These are phyloP conservation scores for Umbelopsis ramanniana DNA, from an alignment of 192 early-diverging fungal species.

Conservation along the genomic window DNA sequence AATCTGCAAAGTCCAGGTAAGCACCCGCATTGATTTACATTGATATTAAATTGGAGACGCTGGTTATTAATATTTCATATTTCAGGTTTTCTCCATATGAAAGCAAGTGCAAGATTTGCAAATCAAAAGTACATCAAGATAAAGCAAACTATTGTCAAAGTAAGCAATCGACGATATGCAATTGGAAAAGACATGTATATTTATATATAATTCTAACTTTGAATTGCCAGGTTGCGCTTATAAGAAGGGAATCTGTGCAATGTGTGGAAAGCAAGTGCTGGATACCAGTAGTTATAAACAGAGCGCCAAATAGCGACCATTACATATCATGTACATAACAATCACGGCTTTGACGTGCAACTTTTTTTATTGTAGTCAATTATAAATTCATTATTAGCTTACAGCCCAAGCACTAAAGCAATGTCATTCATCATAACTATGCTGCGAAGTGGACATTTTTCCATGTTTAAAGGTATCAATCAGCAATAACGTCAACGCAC, in stretches of 20 bases:
- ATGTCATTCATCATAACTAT: not conserved
- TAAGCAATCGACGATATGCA: conserved; percentile 27
- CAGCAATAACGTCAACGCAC: not conserved
- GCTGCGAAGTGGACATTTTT: not conserved
- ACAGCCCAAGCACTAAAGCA: not conserved
- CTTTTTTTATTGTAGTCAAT: conserved; percentile 7
- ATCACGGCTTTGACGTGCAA: not conserved
- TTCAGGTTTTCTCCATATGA: conserved; percentile 60
- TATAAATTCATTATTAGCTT: not conserved
- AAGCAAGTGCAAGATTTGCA: conserved; percentile 64
- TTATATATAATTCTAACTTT: not conserved
- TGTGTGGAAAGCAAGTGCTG: conserved; percentile 63
- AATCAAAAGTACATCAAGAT: conserved; percentile 62
- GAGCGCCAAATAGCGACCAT: conserved; percentile 49
- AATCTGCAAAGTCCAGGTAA: conserved; percentile 55
- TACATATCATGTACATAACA: conserved; percentile 4
- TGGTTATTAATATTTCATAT: not conserved
- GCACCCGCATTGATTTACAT: not conserved
- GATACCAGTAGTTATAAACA: conserved; percentile 63
- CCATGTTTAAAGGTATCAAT: not conserved
- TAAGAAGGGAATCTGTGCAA: conserved; percentile 65
- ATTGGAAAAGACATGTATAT: not conserved
- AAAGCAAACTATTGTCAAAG: conserved; percentile 68
- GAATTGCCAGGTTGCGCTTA: conserved; percentile 54
- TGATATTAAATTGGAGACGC: not conserved